Conservation (phyloP, 1,284 basidiomycete genomes). For the Moniliophthora roreri region DNA sequence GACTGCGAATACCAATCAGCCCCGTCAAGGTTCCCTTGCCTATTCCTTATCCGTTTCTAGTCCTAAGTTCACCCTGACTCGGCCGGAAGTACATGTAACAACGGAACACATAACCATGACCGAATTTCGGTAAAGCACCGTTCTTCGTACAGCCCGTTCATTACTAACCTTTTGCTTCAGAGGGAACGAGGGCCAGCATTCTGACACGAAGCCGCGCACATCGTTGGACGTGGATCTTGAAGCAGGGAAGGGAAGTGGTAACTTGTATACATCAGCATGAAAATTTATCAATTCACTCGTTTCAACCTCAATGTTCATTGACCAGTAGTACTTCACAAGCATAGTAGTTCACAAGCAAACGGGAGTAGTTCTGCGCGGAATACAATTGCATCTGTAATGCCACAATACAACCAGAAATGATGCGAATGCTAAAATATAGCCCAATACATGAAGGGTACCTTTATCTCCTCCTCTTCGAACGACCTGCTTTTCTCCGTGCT, state of each 20-base stretch:
- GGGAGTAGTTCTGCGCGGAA: neutral
- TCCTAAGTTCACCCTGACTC: slow-evolving; percentile 29
- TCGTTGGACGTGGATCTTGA: neutral
- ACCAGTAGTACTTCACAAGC: too few species aligned
- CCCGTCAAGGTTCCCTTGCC: slow-evolving; percentile 5
- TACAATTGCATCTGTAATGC: neutral
- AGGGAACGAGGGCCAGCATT: too few species aligned
- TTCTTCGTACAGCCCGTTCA: too few species aligned
- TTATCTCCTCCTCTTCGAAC: slow-evolving; percentile 67
- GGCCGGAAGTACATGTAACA: slow-evolving; percentile 56
- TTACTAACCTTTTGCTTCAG: too few species aligned
- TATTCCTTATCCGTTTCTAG: slow-evolving; percentile 17
- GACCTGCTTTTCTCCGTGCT: slow-evolving; percentile 63
- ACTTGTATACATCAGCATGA: too few species aligned
- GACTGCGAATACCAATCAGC: slow-evolving; percentile 6
- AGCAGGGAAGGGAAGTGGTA: too few species aligned
- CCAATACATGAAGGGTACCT: slow-evolving; percentile 20
- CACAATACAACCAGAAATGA: too few species aligned
- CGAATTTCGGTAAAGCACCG: slow-evolving; percentile 24
- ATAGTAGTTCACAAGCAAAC: too few species aligned
- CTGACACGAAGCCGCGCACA: too few species aligned
- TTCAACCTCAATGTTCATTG: too few species aligned
- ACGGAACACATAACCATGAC: slow-evolving; percentile 57
- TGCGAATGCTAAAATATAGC: neutral
- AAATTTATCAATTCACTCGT: slow-evolving; percentile 1